Evolutionary conservation across 768 basidiomycete species (phyloP), one percentile per base, ranked within the genome.

Genomic region (Chlorophyllum brunneum): DNA sequence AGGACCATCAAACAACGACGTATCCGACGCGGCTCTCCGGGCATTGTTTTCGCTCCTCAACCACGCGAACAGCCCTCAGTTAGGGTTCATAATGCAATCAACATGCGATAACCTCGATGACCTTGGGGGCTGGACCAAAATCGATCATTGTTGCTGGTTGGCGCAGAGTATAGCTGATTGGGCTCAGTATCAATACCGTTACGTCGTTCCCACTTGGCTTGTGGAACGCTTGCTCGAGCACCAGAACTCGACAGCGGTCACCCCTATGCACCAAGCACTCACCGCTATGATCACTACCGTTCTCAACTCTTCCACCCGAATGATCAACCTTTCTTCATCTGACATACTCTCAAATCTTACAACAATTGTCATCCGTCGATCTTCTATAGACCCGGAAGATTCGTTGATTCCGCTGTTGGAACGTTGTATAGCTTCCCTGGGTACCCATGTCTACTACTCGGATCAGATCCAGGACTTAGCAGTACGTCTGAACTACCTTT

Each of bases 391-490:
- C 53, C 70, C 79, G 1, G 69, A 80, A 9, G 92, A 95, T 59
- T 54, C 74, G 5, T 72, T 92, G 8, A 70, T 98, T 9, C 76
- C 82, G 0, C 66, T 77, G 6, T 65, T 94, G 46, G 86, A 94
- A 6, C 76, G 83, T 49, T 87, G 88, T 61, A 86, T 95, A 37
- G 75, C 87, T 2, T 89, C 93, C 0, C 74, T 98, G 9, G 92
- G 92, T 30, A 83, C 87, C 9, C 93, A 95, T 62, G 84, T 95
- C 48, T 95, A 97, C 71, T 98, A 98, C 63, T 88, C 92, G 33
- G 95, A 97, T 66, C 95, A 98, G 68, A 92, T 94, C 44, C 91
- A 92, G 62, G 95, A 97, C 63, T 81, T 97, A 38, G 83, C 91
- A 1, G 77, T 79, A 41, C 65, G 78, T 65, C 40, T 34, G 45